Conservation (phyloP, 225 moss, liverwort and hornwort genomes). For the Anthoceros angustus region DNA sequence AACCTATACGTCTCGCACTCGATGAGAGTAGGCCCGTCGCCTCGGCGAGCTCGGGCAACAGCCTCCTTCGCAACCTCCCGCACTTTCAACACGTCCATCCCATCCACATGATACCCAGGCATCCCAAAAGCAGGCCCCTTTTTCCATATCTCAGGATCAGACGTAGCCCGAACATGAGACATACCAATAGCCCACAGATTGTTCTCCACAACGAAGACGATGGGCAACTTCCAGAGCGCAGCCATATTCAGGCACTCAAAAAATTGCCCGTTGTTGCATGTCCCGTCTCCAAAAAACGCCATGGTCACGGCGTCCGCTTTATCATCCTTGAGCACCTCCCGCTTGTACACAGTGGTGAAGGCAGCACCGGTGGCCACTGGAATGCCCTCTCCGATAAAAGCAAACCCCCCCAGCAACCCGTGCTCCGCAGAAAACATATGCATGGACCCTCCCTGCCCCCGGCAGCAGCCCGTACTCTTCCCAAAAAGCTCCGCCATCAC, state of each 20-base stretch:
- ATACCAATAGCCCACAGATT: background rate
- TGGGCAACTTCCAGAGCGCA: slow-evolving; percentile 2
- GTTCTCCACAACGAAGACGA: background rate
- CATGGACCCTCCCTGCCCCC: background rate
- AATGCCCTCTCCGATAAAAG: slow-evolving; percentile 1
- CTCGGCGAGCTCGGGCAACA: background rate
- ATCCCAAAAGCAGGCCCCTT: slow-evolving; percentile 2
- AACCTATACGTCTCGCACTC: background rate
- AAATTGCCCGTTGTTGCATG: background rate
- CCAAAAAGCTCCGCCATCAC: slow-evolving; percentile 3
- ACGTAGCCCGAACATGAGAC: background rate
- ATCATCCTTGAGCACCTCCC: background rate
- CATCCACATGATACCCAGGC: slow-evolving; percentile 3
- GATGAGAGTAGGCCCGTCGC: background rate
- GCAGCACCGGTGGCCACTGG: background rate
- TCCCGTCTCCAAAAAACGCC: slow-evolving; percentile 2
- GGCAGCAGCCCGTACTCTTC: slow-evolving; percentile 3
- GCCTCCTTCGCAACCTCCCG: slow-evolving; percentile 4
- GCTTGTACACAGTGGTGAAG: slow-evolving; percentile 3
- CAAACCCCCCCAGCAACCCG: slow-evolving; percentile 3
- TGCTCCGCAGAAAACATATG: slow-evolving; percentile 2
- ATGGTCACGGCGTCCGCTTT: slow-evolving; percentile 3
- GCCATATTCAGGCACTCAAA: slow-evolving; percentile 2
- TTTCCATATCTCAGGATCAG: background rate
- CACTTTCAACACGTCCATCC: slow-evolving; percentile 2